Base-by-base conservation (phyloP, 805 yeast species). In the Pichia pseudocactophila region DNA sequence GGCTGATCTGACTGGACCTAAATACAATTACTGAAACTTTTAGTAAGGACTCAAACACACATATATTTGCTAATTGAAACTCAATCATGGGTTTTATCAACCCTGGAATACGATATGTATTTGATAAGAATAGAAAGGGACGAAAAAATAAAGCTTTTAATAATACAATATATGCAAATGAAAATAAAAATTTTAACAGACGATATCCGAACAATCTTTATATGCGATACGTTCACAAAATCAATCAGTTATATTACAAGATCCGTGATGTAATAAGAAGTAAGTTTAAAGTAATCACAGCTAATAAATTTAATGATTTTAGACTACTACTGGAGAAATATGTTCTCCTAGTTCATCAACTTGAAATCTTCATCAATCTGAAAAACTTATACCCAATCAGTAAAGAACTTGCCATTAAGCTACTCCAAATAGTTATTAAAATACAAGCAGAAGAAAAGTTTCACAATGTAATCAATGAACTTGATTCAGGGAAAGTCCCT, bases 11-110 rank as follows among this genome's bases (percentile, higher is more conserved):
- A 22, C 25, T 22, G 25, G 5, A 6, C 8, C 25, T 22, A 22
- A n/a, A 22, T 22, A 22, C 5, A 22, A 22, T 22, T 22, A 22
- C 25, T 8, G 25, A 22, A 22, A 22, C 25, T 22, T 22, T n/a
- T n/a, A n/a, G n/a, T n/a, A n/a, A n/a, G n/a, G n/a, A n/a, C n/a
- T n/a, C n/a, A n/a, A n/a, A n/a, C n/a, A n/a, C n/a, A n/a, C n/a
- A n/a, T n/a, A n/a, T n/a, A n/a, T n/a, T n/a, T 22, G 25, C 25
- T 22, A 22, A 22, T 32, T 32, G 35, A 16, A 10, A 5, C 22
- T 18, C 13, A 8, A 27, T 18, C 20, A 45, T 45, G 48, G 48
- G 48, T 2, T 45, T 45, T 26, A 39, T 45, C 19, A 41, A 31
- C 10, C 48, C 48, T 9, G 48, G 48, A 15, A 17, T 45, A 9